These are phyloP conservation scores for Martiniozyma asiatica DNA, from an alignment of 1,139 yeast genomes.

Conservation along the genomic window DNA sequence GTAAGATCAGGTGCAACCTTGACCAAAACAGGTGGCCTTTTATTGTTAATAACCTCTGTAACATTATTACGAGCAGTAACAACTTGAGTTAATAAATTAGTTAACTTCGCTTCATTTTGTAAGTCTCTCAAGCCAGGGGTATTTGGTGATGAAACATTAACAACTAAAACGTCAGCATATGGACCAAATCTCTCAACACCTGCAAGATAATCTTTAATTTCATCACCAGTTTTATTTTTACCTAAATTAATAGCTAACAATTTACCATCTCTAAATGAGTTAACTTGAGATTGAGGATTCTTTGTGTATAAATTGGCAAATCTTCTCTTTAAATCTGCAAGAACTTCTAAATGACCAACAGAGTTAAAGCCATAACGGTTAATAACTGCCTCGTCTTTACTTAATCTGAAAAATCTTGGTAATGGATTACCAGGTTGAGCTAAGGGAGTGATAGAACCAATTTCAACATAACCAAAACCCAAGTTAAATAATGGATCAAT, in stretches of 20 bases:
- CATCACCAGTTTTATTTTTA: slow-evolving; percentile 86
- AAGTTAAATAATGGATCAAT: slow-evolving; percentile 64
- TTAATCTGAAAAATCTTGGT: slow-evolving; percentile 82
- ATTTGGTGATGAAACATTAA: slow-evolving; percentile 93
- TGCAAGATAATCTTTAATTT: slow-evolving; percentile 67
- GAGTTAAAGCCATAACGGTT: slow-evolving; percentile 94
- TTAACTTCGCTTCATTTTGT: slow-evolving; percentile 66
- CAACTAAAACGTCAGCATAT: slow-evolving; percentile 77
- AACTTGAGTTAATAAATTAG: slow-evolving; percentile 53
- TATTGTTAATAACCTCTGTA: slow-evolving; percentile 27
- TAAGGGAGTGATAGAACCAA: slow-evolving; percentile 86
- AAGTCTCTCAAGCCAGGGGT: slow-evolving; percentile 89
- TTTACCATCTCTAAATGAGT: slow-evolving; percentile 53
- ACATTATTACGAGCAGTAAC: slow-evolving; percentile 44
- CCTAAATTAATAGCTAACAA: slow-evolving; percentile 79
- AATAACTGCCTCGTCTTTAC: slow-evolving; percentile 79
- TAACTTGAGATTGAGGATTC: slow-evolving; percentile 27
- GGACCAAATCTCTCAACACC: slow-evolving; percentile 79
- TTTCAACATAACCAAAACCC: slow-evolving; percentile 86
- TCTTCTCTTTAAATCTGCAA: slow-evolving; percentile 53
- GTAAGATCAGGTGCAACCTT: slow-evolving; percentile 90
- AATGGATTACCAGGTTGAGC: slow-evolving; percentile 91
- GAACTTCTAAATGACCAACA: slow-evolving; percentile 68
- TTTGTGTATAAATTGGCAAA: slow-evolving; percentile 29
- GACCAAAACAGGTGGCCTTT: slow-evolving; percentile 66